A percentile compares a stretch with the other conserved stretches of the same genome.
Conservation (phyloP, 2,329 filamentous ascomycete genomes). For the Xylaria sp. region DNA sequence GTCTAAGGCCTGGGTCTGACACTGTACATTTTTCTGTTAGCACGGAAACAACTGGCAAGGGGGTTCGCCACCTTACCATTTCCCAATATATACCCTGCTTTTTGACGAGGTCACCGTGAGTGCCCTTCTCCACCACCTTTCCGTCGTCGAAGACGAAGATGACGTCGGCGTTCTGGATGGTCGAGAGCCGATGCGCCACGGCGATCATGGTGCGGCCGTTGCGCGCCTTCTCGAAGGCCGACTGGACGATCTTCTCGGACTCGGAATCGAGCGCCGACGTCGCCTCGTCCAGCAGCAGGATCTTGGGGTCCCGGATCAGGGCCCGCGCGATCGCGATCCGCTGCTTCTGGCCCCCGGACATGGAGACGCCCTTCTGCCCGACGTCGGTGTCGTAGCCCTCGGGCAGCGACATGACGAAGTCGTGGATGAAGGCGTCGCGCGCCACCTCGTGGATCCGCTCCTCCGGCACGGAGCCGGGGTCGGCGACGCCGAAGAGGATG, state of each 20-base stretch:
- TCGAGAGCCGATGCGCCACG: slow-evolving; percentile 74
- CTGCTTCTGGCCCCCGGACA: slow-evolving; percentile 71
- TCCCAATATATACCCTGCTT: slow-evolving; percentile 54
- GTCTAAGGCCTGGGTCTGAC: slow-evolving; percentile 58
- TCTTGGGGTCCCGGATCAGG: slow-evolving; percentile 61
- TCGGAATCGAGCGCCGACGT: slow-evolving; percentile 67
- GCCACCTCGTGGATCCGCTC: slow-evolving; percentile 53
- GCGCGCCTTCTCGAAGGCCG: slow-evolving; percentile 63
- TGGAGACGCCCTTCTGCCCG: slow-evolving; percentile 63
- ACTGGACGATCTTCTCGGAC: slow-evolving; percentile 54
- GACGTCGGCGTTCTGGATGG: slow-evolving; percentile 72
- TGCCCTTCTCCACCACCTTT: slow-evolving; percentile 54
- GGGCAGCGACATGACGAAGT: slow-evolving; percentile 67
- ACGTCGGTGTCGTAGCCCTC: slow-evolving; percentile 67
- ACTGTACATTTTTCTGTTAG: slow-evolving; percentile 43
- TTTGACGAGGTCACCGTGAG: slow-evolving; percentile 50
- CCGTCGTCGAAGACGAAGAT: slow-evolving; percentile 75
- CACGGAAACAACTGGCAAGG: neutral
- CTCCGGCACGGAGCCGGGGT: slow-evolving; percentile 52
- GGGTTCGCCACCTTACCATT: slow-evolving; percentile 47
- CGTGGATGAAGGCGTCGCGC: slow-evolving; percentile 64
- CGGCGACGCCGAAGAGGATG: slow-evolving; percentile 62
- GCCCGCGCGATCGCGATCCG: slow-evolving; percentile 69
- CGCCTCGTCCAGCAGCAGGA: slow-evolving; percentile 70
- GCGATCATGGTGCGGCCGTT: slow-evolving; percentile 67